A percentile compares a stretch with the other conserved stretches of the same genome.
Evolutionary conservation across 192 early-diverging fungal species (phyloP).

Genomic region (Cladochytrium replicatum): DNA sequence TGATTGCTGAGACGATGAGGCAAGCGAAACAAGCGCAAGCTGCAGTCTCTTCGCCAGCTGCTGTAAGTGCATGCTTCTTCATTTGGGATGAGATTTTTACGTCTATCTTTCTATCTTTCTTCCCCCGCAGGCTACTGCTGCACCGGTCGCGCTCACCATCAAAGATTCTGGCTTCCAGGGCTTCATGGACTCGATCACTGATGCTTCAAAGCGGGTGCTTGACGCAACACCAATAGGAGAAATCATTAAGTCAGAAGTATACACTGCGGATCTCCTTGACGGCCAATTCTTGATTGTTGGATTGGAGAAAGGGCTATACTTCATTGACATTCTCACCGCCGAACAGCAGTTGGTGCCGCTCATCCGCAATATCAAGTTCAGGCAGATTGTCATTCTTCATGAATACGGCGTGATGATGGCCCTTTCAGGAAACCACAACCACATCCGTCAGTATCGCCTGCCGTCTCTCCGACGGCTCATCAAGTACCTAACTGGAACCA

Average conservation of each 20-base stretch:
- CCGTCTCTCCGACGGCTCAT: slow-evolving; percentile 44
- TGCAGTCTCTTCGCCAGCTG: slow-evolving; percentile 7
- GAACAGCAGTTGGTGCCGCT: slow-evolving; percentile 33
- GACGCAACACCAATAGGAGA: slow-evolving; percentile 26
- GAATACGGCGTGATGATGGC: slow-evolving; percentile 50
- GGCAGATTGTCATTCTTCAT: slow-evolving; percentile 41
- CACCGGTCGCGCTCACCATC: neutral
- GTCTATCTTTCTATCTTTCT: neutral
- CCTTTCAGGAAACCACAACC: slow-evolving; percentile 48
- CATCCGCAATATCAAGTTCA: slow-evolving; percentile 46
- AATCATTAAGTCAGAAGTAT: slow-evolving; percentile 25
- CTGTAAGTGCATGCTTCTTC: slow-evolving; percentile 5
- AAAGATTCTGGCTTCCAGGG: slow-evolving; percentile 14
- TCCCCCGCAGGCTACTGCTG: slow-evolving; percentile 10
- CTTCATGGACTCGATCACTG: slow-evolving; percentile 12
- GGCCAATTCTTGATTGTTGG: slow-evolving; percentile 41
- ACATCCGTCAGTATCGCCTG: slow-evolving; percentile 51
- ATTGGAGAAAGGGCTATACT: slow-evolving; percentile 41
- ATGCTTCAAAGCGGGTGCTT: slow-evolving; percentile 17
- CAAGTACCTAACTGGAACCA: slow-evolving; percentile 20
- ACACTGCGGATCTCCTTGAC: slow-evolving; percentile 43
- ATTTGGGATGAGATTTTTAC: slow-evolving; percentile 1
- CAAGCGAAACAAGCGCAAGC: slow-evolving; percentile 19
- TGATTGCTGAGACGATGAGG: slow-evolving; percentile 29
- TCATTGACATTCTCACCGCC: slow-evolving; percentile 32